phyloP scores from a whole-genome alignment of 331 rosid species.

The Malus hybrid region DNA sequence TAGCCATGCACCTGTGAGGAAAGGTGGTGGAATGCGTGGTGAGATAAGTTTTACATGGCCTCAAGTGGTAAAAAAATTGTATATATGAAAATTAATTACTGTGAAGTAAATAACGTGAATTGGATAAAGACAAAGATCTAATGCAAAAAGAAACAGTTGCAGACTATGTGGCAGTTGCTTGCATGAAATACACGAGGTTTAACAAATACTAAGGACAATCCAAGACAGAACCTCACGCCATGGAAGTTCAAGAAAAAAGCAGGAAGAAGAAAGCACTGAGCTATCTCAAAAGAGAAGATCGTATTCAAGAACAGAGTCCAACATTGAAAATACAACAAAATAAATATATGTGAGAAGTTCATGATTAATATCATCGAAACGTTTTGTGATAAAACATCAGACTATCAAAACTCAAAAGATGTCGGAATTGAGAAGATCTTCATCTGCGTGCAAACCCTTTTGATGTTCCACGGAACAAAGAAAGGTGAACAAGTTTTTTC shows the following conservation, averaged over 20 bases:
- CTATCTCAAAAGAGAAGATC: background rate
- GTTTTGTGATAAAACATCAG: background rate
- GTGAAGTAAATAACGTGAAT: background rate
- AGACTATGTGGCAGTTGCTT: background rate
- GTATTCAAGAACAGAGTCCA: background rate
- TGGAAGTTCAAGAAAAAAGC: background rate
- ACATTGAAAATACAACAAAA: background rate
- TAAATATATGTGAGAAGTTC: background rate
- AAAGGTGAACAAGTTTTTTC: background rate
- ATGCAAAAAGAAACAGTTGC: background rate
- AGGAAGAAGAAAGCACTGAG: background rate
- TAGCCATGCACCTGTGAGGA: slow-evolving; percentile 33
- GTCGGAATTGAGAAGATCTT: background rate
- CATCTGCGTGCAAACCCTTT: background rate
- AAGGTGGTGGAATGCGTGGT: background rate
- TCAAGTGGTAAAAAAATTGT: no score
- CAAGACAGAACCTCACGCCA: background rate
- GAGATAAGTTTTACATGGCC: no score
- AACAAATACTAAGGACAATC: background rate
- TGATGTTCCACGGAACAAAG: background rate
- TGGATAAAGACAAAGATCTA: background rate
- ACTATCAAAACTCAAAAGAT: background rate
- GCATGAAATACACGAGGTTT: background rate
- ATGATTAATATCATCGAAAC: no score
- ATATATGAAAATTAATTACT: background rate